Base-by-base conservation (phyloP, 345 rosid species). In the Noccaea caerulescens region DNA sequence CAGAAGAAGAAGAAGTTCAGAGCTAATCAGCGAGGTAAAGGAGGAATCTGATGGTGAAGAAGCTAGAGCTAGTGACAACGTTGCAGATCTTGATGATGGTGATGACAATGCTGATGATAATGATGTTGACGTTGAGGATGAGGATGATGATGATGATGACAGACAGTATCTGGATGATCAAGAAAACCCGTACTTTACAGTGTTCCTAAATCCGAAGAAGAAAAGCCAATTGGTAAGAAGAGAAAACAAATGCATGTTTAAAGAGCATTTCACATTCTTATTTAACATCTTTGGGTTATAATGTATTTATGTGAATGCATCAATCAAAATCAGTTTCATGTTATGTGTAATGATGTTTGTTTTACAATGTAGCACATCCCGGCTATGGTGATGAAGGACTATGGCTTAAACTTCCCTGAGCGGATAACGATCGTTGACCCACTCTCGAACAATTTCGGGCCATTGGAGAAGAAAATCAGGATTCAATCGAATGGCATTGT, bases 181-280 rank as follows among this genome's bases (percentile, higher is more conserved):
- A 16, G 16, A 16, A 2, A 72, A 63, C 39, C 62, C 68, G 0
- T 59, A 14, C 10, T 66, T 66, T 34, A 9, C 30, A 6, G 10
- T 51, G 49, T 51, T 1, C 1, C 58, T 58, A 20, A 58, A 66
- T 12, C 62, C 56, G 13, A 73, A 66, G 32, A 73, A 14, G 68
- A 42, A 3, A 58, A 73, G 77, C 49, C 77, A 66, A 47, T 16
- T 73, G 56, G 72, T 73, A 66, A 58, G 39, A 42, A 43, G 23
- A n/a, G 30, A 58, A 39, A 4, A 1, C 3, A 63, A 2, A 1
- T 20, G 23, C 57, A 53, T 33, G 30, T 53, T 53, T 44, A 38
- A 20, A 54, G 3, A 41, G 14, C 18, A 25, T 36, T 50, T 3
- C 33, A 38, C 60, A 49, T 11, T 64, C 27, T 2, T 30, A 53